phyloP scores from a whole-genome alignment of 441 rosid genomes.

The Aleurites moluccanus region DNA sequence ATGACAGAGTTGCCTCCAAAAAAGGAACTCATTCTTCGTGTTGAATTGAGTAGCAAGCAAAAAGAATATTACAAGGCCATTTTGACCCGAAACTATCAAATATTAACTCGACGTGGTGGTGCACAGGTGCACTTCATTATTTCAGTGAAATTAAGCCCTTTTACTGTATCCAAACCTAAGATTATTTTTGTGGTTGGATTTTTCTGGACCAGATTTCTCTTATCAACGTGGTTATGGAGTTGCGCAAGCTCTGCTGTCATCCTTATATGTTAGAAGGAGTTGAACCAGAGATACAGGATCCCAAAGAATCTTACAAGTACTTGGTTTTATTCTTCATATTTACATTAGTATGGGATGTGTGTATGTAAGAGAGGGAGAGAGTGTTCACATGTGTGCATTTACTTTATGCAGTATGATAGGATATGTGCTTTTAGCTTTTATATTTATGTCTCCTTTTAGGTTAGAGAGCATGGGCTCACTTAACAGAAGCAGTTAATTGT shows the following conservation, averaged over 20 bases:
- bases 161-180: constrained; percentile 25
- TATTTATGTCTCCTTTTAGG: not conserved
- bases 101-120: constrained; percentile 94
- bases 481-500: not conserved
- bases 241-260: constrained; percentile 99
- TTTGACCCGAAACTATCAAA: constrained; percentile 91
- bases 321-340: constrained; percentile 1
- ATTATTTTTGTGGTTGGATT: constrained; percentile 26
- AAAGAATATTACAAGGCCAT: constrained; percentile 98
- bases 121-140: constrained; percentile 59
- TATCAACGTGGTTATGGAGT: constrained; percentile 95
- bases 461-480: not conserved
- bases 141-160: constrained; percentile 19
- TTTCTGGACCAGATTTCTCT: constrained; percentile 71
- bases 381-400: not conserved
- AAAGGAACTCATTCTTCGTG: constrained; percentile 96
- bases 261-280: constrained; percentile 97
- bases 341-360: not conserved
- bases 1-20: constrained; percentile 99
- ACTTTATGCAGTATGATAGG: not conserved
- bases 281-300: constrained; percentile 72
- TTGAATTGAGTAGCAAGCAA: constrained; percentile 88
- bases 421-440: not conserved
- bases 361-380: not conserved
- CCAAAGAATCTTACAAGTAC: constrained; percentile 79